Conservation (phyloP, 2,329 filamentous ascomycete species). For the Coniella vitis region DNA sequence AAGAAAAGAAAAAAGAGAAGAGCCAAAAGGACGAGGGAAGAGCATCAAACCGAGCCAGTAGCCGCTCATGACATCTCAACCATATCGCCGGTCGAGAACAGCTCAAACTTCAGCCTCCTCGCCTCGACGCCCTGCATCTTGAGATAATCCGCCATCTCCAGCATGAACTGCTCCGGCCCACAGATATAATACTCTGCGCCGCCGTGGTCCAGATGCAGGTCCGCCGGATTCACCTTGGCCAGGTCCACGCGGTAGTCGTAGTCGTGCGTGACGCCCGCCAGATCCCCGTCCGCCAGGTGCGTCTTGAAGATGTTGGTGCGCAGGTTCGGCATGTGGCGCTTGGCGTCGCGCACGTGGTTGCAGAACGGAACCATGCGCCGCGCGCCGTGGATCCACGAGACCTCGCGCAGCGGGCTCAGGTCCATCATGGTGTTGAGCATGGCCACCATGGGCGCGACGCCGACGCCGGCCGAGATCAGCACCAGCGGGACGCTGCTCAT, state of each 20-base stretch:
- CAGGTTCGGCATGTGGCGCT: slow-evolving; percentile 28
- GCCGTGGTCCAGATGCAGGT: slow-evolving; percentile 38
- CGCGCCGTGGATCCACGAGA: slow-evolving; percentile 56
- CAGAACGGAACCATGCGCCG: slow-evolving; percentile 47
- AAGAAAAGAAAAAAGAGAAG: not conserved
- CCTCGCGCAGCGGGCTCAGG: slow-evolving; percentile 36
- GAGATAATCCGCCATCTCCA: slow-evolving; percentile 40
- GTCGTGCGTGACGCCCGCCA: slow-evolving; percentile 37
- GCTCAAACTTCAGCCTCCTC: slow-evolving; percentile 36
- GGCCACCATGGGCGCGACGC: slow-evolving; percentile 52
- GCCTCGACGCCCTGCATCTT: slow-evolving; percentile 32
- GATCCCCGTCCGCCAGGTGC: slow-evolving; percentile 37
- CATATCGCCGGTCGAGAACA: slow-evolving; percentile 40
- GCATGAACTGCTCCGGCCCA: slow-evolving; percentile 49
- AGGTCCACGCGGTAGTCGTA: slow-evolving; percentile 42
- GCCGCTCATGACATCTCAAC: slow-evolving; percentile 17
- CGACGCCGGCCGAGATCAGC: slow-evolving; percentile 55
- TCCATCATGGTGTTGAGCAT: slow-evolving; percentile 50
- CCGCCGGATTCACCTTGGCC: slow-evolving; percentile 33
- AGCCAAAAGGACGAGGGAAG: no score
- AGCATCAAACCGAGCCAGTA: no score
- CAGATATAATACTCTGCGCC: slow-evolving; percentile 48
- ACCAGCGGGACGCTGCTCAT: slow-evolving; percentile 43
- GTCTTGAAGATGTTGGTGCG: slow-evolving; percentile 44
- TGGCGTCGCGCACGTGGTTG: slow-evolving; percentile 40